Conservation (phyloP, 164 flowering plant genomes). For the Vitis riparia region DNA sequence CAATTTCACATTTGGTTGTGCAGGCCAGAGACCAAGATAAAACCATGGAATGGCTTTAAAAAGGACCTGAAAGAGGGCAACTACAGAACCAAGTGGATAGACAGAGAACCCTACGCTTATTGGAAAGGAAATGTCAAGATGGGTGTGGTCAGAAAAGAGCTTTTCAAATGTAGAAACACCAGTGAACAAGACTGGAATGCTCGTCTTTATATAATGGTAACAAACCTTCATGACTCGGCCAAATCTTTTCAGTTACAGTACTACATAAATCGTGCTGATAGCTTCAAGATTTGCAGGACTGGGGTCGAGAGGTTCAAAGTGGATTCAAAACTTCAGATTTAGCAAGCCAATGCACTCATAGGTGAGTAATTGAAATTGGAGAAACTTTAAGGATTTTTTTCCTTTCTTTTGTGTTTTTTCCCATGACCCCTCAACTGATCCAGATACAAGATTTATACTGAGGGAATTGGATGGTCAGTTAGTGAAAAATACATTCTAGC, state of each 20-base stretch:
- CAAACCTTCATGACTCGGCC: too few species aligned
- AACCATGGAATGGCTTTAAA: slow-evolving; percentile 50
- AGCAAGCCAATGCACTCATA: slow-evolving; percentile 59
- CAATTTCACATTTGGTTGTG: background rate
- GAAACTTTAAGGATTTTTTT: too few species aligned
- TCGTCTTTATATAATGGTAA: slow-evolving; percentile 46
- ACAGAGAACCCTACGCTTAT: slow-evolving; percentile 66
- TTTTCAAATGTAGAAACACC: slow-evolving; percentile 45
- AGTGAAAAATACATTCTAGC: slow-evolving; percentile 6
- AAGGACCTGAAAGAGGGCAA: slow-evolving; percentile 45
- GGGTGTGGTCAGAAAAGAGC: slow-evolving; percentile 31
- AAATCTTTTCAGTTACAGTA: too few species aligned
- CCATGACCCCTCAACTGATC: background rate
- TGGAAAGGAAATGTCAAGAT: slow-evolving; percentile 65
- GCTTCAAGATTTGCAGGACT: slow-evolving; percentile 39
- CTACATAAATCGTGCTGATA: too few species aligned
- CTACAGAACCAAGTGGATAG: slow-evolving; percentile 39
- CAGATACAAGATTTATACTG: slow-evolving; percentile 6
- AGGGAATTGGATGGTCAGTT: background rate
- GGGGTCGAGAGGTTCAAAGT: slow-evolving; percentile 37
- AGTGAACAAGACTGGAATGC: slow-evolving; percentile 52
- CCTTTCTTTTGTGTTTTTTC: background rate
- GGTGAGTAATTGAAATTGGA: slow-evolving; percentile 22
- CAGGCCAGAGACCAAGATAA: slow-evolving; percentile 65
- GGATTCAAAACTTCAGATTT: slow-evolving; percentile 51